These are phyloP conservation scores for Tritrichomonas foetus DNA, from an alignment of 208 protist species.

Conservation along the genomic window DNA sequence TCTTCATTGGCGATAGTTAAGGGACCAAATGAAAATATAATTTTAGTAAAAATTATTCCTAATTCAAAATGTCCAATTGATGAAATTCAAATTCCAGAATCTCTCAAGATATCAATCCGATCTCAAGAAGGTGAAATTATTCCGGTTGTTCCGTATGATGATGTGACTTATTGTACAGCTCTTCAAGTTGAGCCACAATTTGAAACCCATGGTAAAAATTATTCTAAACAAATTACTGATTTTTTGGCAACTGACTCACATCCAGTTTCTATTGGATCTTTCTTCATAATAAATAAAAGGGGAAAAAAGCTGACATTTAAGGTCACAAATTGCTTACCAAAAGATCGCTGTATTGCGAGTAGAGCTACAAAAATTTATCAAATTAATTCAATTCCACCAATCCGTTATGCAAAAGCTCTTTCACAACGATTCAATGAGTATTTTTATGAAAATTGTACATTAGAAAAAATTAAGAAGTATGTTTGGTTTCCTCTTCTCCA, in stretches of 20 bases:
- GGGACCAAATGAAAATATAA: background rate
- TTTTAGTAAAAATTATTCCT: background rate
- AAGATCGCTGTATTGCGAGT: background rate
- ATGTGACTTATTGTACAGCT: background rate
- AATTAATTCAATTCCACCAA: background rate
- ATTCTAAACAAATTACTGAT: background rate
- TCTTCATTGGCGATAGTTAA: background rate
- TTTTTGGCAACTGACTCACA: background rate
- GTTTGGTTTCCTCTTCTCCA: background rate
- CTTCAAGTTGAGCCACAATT: background rate
- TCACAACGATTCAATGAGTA: background rate
- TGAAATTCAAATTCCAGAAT: background rate
- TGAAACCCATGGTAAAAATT: background rate
- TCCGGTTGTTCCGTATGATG: background rate
- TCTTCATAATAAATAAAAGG: background rate
- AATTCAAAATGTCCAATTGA: background rate
- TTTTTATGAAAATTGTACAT: background rate
- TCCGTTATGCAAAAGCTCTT: background rate
- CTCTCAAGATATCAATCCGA: background rate
- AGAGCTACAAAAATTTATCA: background rate
- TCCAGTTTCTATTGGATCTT: background rate
- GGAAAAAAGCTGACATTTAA: background rate
- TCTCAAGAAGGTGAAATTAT: background rate
- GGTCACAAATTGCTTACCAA: background rate
- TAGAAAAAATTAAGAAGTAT: background rate